Evolutionary conservation across 371 early-diverging fungal species (phyloP).

Genomic region (Paraphysoderma sedebokerense): DNA sequence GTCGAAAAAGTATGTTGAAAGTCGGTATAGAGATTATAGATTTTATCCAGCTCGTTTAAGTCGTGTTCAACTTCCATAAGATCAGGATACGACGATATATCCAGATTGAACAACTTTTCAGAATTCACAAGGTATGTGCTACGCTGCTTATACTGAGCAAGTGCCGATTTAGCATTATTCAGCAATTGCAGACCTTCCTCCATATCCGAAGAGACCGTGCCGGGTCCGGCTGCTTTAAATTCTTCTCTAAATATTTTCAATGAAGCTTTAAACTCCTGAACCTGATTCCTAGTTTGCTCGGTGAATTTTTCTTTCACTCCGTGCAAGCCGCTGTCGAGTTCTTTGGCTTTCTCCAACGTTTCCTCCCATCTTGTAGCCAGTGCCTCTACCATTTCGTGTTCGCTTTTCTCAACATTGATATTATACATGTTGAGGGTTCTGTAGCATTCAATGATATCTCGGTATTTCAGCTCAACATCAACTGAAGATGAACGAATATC

Average conservation of each 20-base stretch:
- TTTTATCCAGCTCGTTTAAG: constrained; percentile 26
- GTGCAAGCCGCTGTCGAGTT: constrained; percentile 23
- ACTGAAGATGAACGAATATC: constrained; percentile 23
- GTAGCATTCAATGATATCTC: constrained; percentile 29
- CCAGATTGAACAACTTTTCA: constrained; percentile 33
- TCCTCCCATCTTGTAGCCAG: constrained; percentile 22
- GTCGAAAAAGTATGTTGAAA: constrained; percentile 25
- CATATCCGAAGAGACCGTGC: constrained; percentile 22
- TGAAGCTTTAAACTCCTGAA: constrained; percentile 24
- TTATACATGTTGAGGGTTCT: constrained; percentile 25
- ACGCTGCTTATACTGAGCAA: constrained; percentile 12
- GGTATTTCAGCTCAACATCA: constrained; percentile 26
- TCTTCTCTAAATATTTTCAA: constrained; percentile 26
- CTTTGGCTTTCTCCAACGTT: constrained; percentile 16
- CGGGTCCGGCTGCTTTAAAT: constrained; percentile 27
- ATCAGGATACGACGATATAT: constrained; percentile 32
- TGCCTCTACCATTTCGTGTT: constrained; percentile 12
- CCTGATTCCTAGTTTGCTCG: constrained; percentile 27
- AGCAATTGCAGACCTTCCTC: constrained; percentile 23
- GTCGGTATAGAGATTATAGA: constrained; percentile 28
- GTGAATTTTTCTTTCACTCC: constrained; percentile 38
- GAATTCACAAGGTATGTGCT: constrained; percentile 24
- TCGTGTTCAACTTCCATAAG: constrained; percentile 27
- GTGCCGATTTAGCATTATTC: constrained; percentile 19
- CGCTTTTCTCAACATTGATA: constrained; percentile 18